A percentile compares a stretch with the other conserved stretches of the same genome.
These are phyloP conservation scores for Nicotiana attenuata DNA, from an alignment of 257 asterid species.

Conservation along the genomic window DNA sequence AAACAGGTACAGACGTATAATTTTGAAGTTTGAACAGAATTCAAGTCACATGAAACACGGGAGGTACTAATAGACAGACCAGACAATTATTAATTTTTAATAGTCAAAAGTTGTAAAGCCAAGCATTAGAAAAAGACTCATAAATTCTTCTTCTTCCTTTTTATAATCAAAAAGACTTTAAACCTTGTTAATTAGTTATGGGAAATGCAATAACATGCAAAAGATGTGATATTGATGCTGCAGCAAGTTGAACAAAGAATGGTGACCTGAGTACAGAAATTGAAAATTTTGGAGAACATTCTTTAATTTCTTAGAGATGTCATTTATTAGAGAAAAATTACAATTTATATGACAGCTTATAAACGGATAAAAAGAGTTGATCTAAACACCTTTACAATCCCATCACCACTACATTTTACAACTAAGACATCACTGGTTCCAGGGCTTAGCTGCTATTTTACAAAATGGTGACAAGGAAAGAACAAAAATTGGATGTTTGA, in stretches of 20 bases:
- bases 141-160: neutral
- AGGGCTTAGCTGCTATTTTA: conserved; percentile 33
- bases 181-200: neutral
- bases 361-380: conserved; percentile 14
- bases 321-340: conserved; percentile 22
- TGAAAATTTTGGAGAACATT: neutral
- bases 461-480: conserved; percentile 23
- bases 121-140: neutral
- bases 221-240: neutral
- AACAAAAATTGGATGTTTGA: conserved; percentile 38
- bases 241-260: neutral
- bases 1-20: no score
- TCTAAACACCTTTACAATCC: conserved; percentile 27
- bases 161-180: neutral
- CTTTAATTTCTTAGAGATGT: conserved; percentile 5
- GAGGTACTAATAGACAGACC: neutral
- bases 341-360: conserved; percentile 16
- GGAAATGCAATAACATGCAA: neutral
- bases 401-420: conserved; percentile 20
- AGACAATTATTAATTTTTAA: neutral
- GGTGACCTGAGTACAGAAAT: no score
- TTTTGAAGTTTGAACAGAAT: neutral
- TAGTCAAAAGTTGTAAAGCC: neutral
- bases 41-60: neutral
- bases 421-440: conserved; percentile 33